Base-by-base conservation (phyloP, 2,329 filamentous ascomycete genomes). In the Paraconiothyrium sp. region DNA sequence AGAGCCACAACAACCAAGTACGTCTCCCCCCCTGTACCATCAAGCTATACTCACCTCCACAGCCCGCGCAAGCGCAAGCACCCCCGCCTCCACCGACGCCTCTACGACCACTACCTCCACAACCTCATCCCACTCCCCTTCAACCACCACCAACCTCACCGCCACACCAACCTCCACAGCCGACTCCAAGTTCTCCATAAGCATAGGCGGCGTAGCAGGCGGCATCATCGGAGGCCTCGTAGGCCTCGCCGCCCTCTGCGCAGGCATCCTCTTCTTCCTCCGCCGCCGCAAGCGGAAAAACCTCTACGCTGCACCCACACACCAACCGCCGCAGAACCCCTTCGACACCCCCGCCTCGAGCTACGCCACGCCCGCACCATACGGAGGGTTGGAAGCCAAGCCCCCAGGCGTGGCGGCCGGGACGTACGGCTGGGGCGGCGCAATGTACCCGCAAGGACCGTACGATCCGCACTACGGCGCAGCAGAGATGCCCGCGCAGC, bases 1-100 rank as follows among this genome's bases (percentile, higher is more conserved):
- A 16, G 44, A 64, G 24, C 61, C 61, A 14, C 14, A 39, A 30
- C 55, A 64, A 48, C 61, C 61, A 24, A 58, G 61, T 61, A 61
- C 5, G 61, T 49, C n/a, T 47, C 9, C 20, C 20, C 20, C 20
- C 20, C 20, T 20, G 20, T 1, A 30, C 35, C 35, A 3, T 11
- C 35, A 37, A 37, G 35, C 35, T 10, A 37, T 37, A 37, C n/a
- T 52, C 22, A 41, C 48, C 27, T 22, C 50, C 13, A 51, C 22
- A 49, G 20, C 11, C n/a, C 34, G 22, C 43, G 55, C 54, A 22
- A 39, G 32, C 30, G 30, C 55, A 11, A 14, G 14, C n/a, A 37
- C n/a, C 44, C 32, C 34, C 27, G 47, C 55, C 6, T 39, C 46
- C 7, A 32, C 30, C 14, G 46, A 39, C 32, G 11, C 47, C 30